Evolutionary conservation across 2,329 filamentous ascomycete species (phyloP), one percentile per base, ranked within the genome.

Genomic region (Leptographium radiaticola): DNA sequence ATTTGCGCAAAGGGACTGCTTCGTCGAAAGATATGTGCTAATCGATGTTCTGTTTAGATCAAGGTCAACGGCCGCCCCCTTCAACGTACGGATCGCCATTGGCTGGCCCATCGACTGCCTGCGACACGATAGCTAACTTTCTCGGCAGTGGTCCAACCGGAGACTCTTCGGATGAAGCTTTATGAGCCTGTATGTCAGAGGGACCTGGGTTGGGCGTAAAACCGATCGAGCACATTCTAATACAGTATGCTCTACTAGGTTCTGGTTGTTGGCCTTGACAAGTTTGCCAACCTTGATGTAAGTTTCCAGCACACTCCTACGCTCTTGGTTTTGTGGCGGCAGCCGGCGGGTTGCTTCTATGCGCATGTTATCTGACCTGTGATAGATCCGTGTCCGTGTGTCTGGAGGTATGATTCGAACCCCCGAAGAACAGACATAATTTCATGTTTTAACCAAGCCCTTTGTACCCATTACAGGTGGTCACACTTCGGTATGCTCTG

Each of bases 51-150:
- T 49, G 30, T 53, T 11, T 31, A 59, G 56, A 55, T 98, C 77
- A 95, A 94, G 82, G 93, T 96, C 77, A 98, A 97, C 81, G 93
- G 93, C 77, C 87, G 89, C 73, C 93, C 93, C 69, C 84, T 98
- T 40, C 49, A 52, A 36, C 56, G 58, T 59, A 59, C 53, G 53
- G 46, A 31, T 48, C 11, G 38, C 47, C 18, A 13, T 47, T 46
- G 12, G 36, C 34, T 30, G 9, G 13, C 13, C 8, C n/a, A 13
- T 15, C 43, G 12, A n/a, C n/a, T 46, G n/a, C 12, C 12, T 31
- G 20, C 34, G 20, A 42, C 12, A 43, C 16, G n/a, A 18, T 15
- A 25, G 36, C 52, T 57, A 55, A 56, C 53, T 25, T 12, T 11
- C 15, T 20, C 16, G 13, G 36, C 45, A 57, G 60, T 61, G 54